phyloP scores from a whole-genome alignment of 2,329 filamentous ascomycete genomes.

The Corynespora cassiicola region DNA sequence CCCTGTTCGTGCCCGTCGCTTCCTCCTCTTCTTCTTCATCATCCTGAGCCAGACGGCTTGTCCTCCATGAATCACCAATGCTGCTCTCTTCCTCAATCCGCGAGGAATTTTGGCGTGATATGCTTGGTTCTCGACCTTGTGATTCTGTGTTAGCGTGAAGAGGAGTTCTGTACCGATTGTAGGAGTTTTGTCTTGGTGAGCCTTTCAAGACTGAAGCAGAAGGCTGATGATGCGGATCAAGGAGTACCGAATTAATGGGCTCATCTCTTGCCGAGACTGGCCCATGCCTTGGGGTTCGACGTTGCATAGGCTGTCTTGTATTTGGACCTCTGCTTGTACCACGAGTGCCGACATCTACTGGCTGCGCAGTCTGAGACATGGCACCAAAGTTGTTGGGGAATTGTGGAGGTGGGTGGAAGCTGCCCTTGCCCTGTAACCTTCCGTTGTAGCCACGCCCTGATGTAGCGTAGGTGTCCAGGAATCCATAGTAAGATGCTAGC shows the following conservation, averaged over 20 bases:
- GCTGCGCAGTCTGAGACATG: conserved; percentile 55
- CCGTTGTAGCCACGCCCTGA: conserved; percentile 45
- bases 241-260: conserved; percentile 74
- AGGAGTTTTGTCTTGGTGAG: conserved; percentile 55
- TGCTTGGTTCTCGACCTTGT: conserved; percentile 20
- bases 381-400: conserved; percentile 70
- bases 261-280: conserved; percentile 48
- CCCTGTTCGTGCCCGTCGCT: conserved; percentile 49
- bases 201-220: conserved; percentile 53
- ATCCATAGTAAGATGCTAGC: conserved; percentile 95
- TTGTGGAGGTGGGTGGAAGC: conserved; percentile 76
- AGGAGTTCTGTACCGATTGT: conserved; percentile 52
- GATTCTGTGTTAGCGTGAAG: conserved; percentile 23
- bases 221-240: conserved; percentile 79
- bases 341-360: conserved; percentile 50
- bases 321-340: conserved; percentile 34
- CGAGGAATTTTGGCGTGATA: conserved; percentile 9
- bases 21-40: conserved; percentile 59
- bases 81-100: conserved; percentile 62
- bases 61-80: conserved; percentile 66
- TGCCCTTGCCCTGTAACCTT: conserved; percentile 52
- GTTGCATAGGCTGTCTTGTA: conserved; percentile 28
- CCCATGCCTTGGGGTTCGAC: conserved; percentile 29
- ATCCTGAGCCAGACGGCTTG: conserved; percentile 47
- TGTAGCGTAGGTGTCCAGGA: conserved; percentile 81